phyloP scores from a whole-genome alignment of 805 yeast genomes.

The Peterozyma xylosa region DNA sequence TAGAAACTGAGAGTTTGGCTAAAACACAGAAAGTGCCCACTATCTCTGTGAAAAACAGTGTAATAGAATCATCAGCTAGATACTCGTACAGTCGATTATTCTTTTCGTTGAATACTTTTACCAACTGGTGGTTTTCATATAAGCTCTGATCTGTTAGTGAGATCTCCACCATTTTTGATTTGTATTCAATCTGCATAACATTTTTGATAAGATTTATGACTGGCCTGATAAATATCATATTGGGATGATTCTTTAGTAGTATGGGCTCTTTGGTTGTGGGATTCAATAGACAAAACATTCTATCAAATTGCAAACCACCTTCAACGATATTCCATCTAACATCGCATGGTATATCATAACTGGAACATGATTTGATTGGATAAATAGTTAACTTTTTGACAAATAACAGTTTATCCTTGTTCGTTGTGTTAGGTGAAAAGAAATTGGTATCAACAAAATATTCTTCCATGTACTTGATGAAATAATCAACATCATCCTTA shows the following conservation, averaged over 20 bases:
- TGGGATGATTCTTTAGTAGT: conserved; percentile 23
- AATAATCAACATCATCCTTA: conserved; percentile 22
- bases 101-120: conserved; percentile 1
- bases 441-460: conserved; percentile 13
- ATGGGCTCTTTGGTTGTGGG: conserved; percentile 18
- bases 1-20: conserved; percentile 11
- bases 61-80: conserved; percentile 13
- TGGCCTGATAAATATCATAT: conserved; percentile 28
- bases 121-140: not conserved
- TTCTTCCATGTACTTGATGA: conserved; percentile 19
- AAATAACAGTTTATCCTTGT: not conserved
- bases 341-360: conserved; percentile 17
- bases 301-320: conserved; percentile 30
- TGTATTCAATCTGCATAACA: conserved; percentile 9
- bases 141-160: conserved; percentile 1
- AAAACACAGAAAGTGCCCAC: conserved; percentile 28
- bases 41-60: conserved; percentile 19
- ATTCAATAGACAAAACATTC: conserved; percentile 29
- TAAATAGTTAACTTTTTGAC: conserved; percentile 22
- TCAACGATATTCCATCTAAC: conserved; percentile 20
- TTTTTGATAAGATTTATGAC: conserved; percentile 11
- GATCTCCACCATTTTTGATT: not conserved
- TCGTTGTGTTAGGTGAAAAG: not conserved
- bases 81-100: conserved; percentile 7
- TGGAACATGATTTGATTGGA: conserved; percentile 38